Base-by-base conservation (phyloP, 345 rosid species). In the Pistacia atlantica region DNA sequence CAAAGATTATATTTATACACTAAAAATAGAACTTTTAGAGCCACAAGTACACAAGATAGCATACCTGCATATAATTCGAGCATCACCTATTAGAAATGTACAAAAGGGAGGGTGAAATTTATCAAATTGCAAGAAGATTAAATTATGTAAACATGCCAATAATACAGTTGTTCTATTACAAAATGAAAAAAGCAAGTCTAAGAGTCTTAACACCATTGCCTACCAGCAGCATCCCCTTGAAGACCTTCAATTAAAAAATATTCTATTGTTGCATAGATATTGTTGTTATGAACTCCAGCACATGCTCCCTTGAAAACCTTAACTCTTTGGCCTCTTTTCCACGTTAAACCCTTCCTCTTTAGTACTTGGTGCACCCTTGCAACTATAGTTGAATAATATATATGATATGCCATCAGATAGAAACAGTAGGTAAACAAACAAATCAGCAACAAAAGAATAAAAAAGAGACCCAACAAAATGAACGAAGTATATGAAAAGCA, bases 51-150 rank as follows among this genome's bases (percentile, higher is more conserved):
- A 60, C 54, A 65, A 56, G 13, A 54, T 18, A 72, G 28, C 35
- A 57, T 70, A 91, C 97, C 97, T 93, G 94, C 93, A 93, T 80
- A 93, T 73, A 66, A 91, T 85, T 60, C 88, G 79, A 78, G 92
- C 91, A 65, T 87, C 96, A 74, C 93, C 97, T 91, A 76, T 65
- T 35, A 33, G 66, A 46, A 54, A 81, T 33, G 58, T 42, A 81
- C 2, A 73, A 25, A 62, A 75, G 31, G 45, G 64, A 48, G 55
- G 22, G 74, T 59, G 61, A 76, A 67, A 48, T 57, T 69, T 49
- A 52, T 52, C 51, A 61, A 73, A 56, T 67, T 20, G 37, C 13
- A 13, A 1, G 58, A 49, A 25, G 13, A 22, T 64, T 75, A n/a
- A 61, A 46, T 8, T 61, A 51, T 3, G 11, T 37, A 12, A 35